Evolutionary conservation across 176 grass and related monocot genomes (phyloP).

Genomic region (Lolium perenne): DNA sequence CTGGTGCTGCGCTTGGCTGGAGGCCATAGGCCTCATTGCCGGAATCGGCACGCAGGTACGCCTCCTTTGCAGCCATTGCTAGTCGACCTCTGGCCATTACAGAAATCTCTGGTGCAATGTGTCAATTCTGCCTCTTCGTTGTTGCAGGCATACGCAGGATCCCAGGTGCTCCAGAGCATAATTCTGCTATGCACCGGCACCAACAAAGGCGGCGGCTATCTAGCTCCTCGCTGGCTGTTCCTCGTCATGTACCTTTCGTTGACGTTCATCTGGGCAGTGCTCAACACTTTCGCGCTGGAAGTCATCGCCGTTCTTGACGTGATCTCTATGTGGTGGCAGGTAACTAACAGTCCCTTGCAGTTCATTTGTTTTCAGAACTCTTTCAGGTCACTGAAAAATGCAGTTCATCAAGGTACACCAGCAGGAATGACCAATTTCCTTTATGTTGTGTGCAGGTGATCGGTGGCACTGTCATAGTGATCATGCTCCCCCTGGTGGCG

Average conservation of each 20-base stretch:
- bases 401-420: background rate
- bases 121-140: background rate
- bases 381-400: background rate
- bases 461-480: constrained; percentile 61
- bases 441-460: constrained; percentile 57
- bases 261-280: constrained; percentile 90
- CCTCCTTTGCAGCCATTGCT: background rate
- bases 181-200: constrained; percentile 89
- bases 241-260: constrained; percentile 83
- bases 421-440: background rate
- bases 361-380: background rate
- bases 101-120: background rate
- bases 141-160: constrained; percentile 84
- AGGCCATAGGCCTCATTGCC: constrained; percentile 92
- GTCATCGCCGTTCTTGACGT: constrained; percentile 92
- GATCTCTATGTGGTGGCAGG: constrained; percentile 99
- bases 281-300: constrained; percentile 96
- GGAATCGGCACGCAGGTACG: constrained; percentile 96
- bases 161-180: constrained; percentile 87
- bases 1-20: constrained; percentile 99
- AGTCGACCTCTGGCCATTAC: background rate
- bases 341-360: constrained; percentile 1
- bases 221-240: constrained; percentile 79
- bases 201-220: constrained; percentile 87
- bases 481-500: constrained; percentile 84